These are phyloP conservation scores for Wickerhamiella shivajii DNA, from an alignment of 805 yeast genomes.

Conservation along the genomic window DNA sequence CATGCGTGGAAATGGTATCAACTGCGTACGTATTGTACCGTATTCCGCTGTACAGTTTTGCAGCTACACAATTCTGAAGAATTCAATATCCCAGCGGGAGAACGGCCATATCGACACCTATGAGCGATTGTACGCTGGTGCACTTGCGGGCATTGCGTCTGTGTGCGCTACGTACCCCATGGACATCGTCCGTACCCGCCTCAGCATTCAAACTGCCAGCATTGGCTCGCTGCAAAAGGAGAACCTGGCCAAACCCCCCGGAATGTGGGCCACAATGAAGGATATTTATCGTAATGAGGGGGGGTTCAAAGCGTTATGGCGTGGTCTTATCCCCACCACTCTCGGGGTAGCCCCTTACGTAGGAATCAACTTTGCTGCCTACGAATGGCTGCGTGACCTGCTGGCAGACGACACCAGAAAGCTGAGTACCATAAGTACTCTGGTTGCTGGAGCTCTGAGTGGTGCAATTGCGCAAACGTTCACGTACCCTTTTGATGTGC, in stretches of 20 bases:
- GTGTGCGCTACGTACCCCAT: constrained; percentile 82
- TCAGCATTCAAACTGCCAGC: constrained; percentile 79
- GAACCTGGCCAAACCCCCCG: constrained; percentile 41
- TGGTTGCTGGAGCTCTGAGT: constrained; percentile 68
- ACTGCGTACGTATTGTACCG: constrained; percentile 82
- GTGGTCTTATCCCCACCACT: constrained; percentile 83
- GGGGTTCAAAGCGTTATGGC: constrained; percentile 59
- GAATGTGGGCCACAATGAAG: constrained; percentile 43
- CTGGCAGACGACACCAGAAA: constrained; percentile 25
- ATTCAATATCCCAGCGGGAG: constrained; percentile 29
- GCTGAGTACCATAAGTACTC: constrained; percentile 37
- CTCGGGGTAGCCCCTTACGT: constrained; percentile 94
- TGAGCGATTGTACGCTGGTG: constrained; percentile 63
- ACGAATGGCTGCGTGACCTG: constrained; percentile 59
- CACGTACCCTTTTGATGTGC: constrained; percentile 82
- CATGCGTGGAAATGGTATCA: constrained; percentile 80
- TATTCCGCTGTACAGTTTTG: constrained; percentile 90
- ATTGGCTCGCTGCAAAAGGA: constrained; percentile 16
- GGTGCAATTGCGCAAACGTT: constrained; percentile 84
- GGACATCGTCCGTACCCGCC: constrained; percentile 79
- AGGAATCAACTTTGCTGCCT: constrained; percentile 80
- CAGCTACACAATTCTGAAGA: constrained; percentile 46
- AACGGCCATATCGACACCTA: constrained; percentile 22
- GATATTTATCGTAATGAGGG: constrained; percentile 66
- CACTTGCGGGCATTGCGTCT: constrained; percentile 63